Conservation (phyloP, 345 rosid genomes). For the Lepidium sativum region DNA sequence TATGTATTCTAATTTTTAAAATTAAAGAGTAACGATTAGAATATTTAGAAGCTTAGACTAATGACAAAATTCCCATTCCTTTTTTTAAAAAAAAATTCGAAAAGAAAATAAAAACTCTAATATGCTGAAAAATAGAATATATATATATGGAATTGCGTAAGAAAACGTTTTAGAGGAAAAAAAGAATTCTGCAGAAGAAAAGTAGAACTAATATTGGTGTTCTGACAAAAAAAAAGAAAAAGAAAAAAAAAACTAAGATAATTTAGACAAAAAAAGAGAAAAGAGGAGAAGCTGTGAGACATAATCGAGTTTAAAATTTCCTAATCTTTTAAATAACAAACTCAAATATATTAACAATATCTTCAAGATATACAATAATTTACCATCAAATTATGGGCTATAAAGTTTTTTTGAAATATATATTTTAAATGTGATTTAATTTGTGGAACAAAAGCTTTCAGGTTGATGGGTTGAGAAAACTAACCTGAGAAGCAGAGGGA, state of each 20-base stretch:
- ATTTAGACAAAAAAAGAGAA: background rate
- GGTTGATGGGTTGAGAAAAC: constrained; percentile 6
- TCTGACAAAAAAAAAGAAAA: background rate
- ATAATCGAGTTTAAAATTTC: constrained; percentile 1
- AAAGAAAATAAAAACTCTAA: background rate
- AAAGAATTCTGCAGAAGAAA: background rate
- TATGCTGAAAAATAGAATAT: background rate
- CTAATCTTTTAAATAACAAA: background rate
- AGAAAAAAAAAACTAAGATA: background rate
- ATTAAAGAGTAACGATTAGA: constrained; percentile 21
- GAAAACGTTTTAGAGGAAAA: background rate
- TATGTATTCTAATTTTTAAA: too few species aligned
- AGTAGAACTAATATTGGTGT: background rate
- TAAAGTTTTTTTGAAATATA: background rate
- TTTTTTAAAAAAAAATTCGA: background rate
- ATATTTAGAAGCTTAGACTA: constrained; percentile 14
- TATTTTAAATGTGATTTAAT: background rate
- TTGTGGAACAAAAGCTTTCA: background rate
- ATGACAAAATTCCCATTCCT: background rate
- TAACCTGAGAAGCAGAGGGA: constrained; percentile 22
- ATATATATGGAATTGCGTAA: background rate
- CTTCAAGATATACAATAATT: background rate
- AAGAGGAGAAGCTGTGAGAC: background rate
- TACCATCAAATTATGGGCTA: background rate
- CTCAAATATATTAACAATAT: background rate